Conservation (phyloP, 23 red algal genomes). For the Gracilaria domingensis region DNA sequence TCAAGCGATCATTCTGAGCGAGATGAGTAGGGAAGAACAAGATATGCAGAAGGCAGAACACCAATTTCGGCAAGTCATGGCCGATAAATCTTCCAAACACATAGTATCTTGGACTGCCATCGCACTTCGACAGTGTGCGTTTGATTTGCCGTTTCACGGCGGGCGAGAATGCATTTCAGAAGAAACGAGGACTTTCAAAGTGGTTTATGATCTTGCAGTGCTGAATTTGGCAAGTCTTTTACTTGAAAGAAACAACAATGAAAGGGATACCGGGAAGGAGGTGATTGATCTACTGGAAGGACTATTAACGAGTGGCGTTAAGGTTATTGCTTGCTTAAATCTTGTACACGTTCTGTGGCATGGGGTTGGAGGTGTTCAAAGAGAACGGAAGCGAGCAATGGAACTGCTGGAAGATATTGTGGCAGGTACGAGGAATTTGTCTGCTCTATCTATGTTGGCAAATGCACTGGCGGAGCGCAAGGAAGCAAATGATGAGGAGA, state of each 20-base stretch:
- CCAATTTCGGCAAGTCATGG: not conserved
- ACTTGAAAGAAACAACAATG: not conserved
- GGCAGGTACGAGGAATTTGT: not conserved
- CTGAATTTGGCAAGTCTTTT: conserved; percentile 10
- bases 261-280: not conserved
- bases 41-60: not conserved
- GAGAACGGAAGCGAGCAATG: not conserved
- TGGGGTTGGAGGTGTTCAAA: not conserved
- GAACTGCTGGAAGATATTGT: not conserved
- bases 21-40: no score
- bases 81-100: not conserved
- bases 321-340: not conserved
- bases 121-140: not conserved
- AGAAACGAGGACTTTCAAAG: not conserved
- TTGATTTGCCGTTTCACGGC: conserved; percentile 12
- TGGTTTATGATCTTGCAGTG: not conserved
- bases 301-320: not conserved
- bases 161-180: not conserved
- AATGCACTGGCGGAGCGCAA: not conserved
- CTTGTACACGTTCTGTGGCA: not conserved
- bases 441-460: not conserved
- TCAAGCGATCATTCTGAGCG: not conserved
- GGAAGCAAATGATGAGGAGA: not conserved
- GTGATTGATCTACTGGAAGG: not conserved
- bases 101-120: not conserved